These are phyloP conservation scores for Ramaria rubella DNA, from an alignment of 768 basidiomycete genomes.

Conservation along the genomic window DNA sequence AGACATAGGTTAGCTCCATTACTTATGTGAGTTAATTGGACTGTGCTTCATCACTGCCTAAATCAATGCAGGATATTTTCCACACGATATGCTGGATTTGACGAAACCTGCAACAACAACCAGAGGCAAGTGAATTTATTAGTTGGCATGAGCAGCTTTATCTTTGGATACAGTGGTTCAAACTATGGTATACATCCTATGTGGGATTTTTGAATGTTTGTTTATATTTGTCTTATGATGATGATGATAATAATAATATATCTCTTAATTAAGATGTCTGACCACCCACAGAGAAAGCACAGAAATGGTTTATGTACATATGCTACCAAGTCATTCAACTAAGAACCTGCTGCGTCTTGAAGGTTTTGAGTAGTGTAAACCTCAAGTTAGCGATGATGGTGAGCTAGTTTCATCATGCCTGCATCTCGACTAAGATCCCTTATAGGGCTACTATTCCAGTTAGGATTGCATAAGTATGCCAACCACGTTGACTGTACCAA, in stretches of 20 bases:
- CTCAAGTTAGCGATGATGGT: slow-evolving; percentile 7
- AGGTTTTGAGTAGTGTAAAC: slow-evolving; percentile 6
- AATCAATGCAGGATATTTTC: background rate
- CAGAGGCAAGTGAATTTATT: slow-evolving; percentile 7
- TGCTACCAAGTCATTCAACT: background rate
- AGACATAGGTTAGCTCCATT: slow-evolving; percentile 6
- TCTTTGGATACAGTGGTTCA: slow-evolving; percentile 7
- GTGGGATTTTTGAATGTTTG: background rate
- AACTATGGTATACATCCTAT: background rate
- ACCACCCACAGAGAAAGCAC: background rate
- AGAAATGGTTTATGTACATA: slow-evolving; percentile 7
- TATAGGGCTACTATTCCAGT: background rate
- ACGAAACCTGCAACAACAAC: slow-evolving; percentile 4
- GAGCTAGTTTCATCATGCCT: background rate
- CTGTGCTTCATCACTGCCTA: background rate
- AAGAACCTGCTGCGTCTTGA: background rate
- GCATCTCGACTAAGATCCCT: background rate
- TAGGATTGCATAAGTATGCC: background rate
- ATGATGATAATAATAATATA: slow-evolving; percentile 5
- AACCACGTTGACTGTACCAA: background rate
- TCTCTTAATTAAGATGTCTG: slow-evolving; percentile 4
- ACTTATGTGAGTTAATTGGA: slow-evolving; percentile 1
- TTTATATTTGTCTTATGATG: background rate
- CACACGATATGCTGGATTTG: slow-evolving; percentile 5
- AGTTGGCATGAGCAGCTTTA: slow-evolving; percentile 8